Conservation (phyloP, 768 basidiomycete genomes). For the Termitomyces sp. region DNA sequence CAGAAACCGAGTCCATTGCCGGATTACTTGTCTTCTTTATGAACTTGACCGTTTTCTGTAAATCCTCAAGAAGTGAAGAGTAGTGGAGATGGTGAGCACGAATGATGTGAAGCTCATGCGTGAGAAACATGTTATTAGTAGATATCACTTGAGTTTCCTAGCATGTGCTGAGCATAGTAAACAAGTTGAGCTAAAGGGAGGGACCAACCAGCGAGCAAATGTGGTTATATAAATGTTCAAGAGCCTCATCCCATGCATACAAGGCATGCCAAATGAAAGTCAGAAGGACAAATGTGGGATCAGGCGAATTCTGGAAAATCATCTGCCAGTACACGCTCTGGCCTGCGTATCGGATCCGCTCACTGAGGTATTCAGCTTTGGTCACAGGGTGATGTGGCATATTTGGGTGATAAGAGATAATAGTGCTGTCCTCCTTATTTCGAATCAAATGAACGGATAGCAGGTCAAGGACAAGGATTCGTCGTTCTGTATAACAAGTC, state of each 20-base stretch:
- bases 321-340: constrained; percentile 22
- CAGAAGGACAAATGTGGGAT: constrained; percentile 20
- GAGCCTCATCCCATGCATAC: constrained; percentile 22
- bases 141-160: constrained; percentile 41
- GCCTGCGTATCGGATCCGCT: constrained; percentile 41
- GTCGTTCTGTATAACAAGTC: constrained; percentile 15
- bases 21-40: constrained; percentile 40
- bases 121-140: constrained; percentile 34
- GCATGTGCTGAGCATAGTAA: background rate
- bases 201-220: constrained; percentile 17
- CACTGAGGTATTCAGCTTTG: constrained; percentile 33
- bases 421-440: constrained; percentile 35
- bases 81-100: constrained; percentile 50
- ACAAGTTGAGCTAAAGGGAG: background rate
- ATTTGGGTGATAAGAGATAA: constrained; percentile 44
- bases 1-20: constrained; percentile 33
- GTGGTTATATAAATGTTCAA: constrained; percentile 18
- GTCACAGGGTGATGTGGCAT: constrained; percentile 30
- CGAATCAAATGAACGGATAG: constrained; percentile 45
- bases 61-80: constrained; percentile 39
- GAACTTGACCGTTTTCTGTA: constrained; percentile 39
- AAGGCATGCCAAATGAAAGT: constrained; percentile 20
- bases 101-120: constrained; percentile 42
- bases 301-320: constrained; percentile 16
- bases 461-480: constrained; percentile 37